Percentiles rank a stretch among this genome's conserved stretches.
Evolutionary conservation across 1,139 yeast genomes (phyloP).

Genomic region (Kodamaea suecica): DNA sequence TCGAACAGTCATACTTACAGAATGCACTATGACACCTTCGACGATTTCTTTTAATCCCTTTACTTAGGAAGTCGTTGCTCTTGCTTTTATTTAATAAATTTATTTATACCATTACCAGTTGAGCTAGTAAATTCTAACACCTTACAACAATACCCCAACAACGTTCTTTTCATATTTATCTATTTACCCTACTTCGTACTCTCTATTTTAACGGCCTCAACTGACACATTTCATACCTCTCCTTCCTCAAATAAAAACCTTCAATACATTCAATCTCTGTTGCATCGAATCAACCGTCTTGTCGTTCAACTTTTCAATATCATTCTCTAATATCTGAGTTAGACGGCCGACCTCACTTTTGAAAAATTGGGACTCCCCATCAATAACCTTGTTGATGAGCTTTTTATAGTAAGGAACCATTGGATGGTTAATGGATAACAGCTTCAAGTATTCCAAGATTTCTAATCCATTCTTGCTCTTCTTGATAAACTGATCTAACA

Average conservation of each 20-base stretch:
- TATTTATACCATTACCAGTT: too few species aligned
- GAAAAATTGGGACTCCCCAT: slow-evolving; percentile 48
- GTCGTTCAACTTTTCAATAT: slow-evolving; percentile 30
- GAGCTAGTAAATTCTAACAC: too few species aligned
- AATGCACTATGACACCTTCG: too few species aligned
- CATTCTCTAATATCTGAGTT: slow-evolving; percentile 38
- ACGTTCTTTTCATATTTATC: too few species aligned
- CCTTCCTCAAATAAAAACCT: slow-evolving; percentile 20
- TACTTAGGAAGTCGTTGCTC: too few species aligned
- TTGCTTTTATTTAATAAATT: too few species aligned
- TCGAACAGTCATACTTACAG: too few species aligned
- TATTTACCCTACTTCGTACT: too few species aligned
- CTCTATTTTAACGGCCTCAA: too few species aligned
- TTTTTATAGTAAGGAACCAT: slow-evolving; percentile 45
- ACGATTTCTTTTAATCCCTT: too few species aligned
- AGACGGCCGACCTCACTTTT: slow-evolving; percentile 53
- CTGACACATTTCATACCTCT: too few species aligned
- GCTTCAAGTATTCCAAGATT: slow-evolving; percentile 13
- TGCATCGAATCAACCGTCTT: slow-evolving; percentile 43
- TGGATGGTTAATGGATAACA: slow-evolving; percentile 8
- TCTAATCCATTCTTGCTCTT: slow-evolving; percentile 16
- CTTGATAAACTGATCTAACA: slow-evolving; percentile 36
- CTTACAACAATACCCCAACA: too few species aligned
- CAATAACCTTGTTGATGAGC: slow-evolving; percentile 46
- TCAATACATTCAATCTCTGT: slow-evolving; percentile 49